Evolutionary conservation across 2,329 filamentous ascomycete species (phyloP).

Genomic region (Xylariaceae sp.): DNA sequence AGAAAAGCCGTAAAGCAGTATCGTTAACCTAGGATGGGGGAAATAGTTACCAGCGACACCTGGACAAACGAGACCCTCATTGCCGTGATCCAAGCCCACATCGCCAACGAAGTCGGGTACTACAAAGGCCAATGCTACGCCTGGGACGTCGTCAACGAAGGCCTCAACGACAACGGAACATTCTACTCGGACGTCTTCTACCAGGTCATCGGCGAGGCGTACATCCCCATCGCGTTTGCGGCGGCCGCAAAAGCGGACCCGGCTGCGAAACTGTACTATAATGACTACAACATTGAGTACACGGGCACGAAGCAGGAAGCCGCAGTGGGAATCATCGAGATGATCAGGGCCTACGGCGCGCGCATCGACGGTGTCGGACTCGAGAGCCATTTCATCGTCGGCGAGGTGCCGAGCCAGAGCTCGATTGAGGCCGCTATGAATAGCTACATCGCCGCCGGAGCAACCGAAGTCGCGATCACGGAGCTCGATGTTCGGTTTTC

Average conservation of each 20-base stretch:
- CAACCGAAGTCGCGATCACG: constrained; percentile 55
- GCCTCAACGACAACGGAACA: constrained; percentile 53
- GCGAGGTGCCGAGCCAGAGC: constrained; percentile 44
- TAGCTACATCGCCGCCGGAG: constrained; percentile 46
- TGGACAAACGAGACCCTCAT: constrained; percentile 59
- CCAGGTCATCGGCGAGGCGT: constrained; percentile 51
- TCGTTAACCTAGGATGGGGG: constrained; percentile 22
- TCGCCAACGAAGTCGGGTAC: constrained; percentile 53
- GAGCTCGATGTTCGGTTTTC: constrained; percentile 57
- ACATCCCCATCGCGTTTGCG: constrained; percentile 55
- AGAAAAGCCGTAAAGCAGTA: constrained; percentile 9
- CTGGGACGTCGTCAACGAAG: constrained; percentile 66
- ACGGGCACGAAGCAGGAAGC: constrained; percentile 43
- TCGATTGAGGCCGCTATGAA: constrained; percentile 43
- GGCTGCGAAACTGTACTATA: constrained; percentile 53
- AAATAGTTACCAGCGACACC: constrained; percentile 31
- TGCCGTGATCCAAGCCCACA: constrained; percentile 55
- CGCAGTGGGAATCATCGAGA: constrained; percentile 42
- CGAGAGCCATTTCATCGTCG: constrained; percentile 58
- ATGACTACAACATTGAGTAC: constrained; percentile 59
- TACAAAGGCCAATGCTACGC: constrained; percentile 58
- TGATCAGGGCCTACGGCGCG: constrained; percentile 44
- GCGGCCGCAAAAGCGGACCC: constrained; percentile 52
- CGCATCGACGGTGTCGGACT: constrained; percentile 61
- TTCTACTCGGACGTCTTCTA: constrained; percentile 52